Evolutionary conservation across 768 basidiomycete species (phyloP).

Genomic region (Glaciozyma antarctica): DNA sequence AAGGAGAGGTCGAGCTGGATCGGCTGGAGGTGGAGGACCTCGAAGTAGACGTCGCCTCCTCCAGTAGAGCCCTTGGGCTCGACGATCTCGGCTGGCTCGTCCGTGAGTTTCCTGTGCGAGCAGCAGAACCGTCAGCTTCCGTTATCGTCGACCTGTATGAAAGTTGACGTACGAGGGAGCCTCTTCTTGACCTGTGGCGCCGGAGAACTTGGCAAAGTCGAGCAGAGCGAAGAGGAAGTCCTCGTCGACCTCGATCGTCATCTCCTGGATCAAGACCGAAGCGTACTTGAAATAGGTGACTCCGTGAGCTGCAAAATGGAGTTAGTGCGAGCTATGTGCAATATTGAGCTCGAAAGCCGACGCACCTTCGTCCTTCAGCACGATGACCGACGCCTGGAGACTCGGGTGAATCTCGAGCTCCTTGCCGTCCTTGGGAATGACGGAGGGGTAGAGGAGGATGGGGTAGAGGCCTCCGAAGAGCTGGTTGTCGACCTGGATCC

Average conservation of each 20-base stretch:
- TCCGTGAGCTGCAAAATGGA: slow-evolving; percentile 65
- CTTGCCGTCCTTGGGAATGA: slow-evolving; percentile 63
- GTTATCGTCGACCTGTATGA: no score
- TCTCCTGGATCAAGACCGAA: slow-evolving; percentile 80
- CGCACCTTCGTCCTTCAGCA: slow-evolving; percentile 86
- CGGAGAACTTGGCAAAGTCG: slow-evolving; percentile 82
- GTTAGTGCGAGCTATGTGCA: neutral
- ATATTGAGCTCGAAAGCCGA: neutral
- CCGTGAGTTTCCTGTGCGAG: slow-evolving; percentile 42
- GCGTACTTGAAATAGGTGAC: slow-evolving; percentile 98
- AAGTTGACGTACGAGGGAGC: slow-evolving; percentile 31
- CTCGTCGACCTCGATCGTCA: slow-evolving; percentile 95
- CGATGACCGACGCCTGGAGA: slow-evolving; percentile 73
- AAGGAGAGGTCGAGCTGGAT: slow-evolving; percentile 87
- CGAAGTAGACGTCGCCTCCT: slow-evolving; percentile 78
- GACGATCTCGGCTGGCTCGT: slow-evolving; percentile 51
- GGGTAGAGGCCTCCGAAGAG: slow-evolving; percentile 92
- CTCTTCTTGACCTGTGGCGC: slow-evolving; percentile 76
- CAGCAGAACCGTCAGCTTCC: neutral
- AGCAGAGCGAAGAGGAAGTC: slow-evolving; percentile 86
- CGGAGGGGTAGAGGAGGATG: slow-evolving; percentile 87
- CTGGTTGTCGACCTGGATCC: slow-evolving; percentile 91
- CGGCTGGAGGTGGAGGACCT: slow-evolving; percentile 87
- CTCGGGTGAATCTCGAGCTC: slow-evolving; percentile 77
- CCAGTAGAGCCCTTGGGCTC: slow-evolving; percentile 38